phyloP scores from a whole-genome alignment of 495 filamentous ascomycete genomes.

The Penicillium coprophilum region DNA sequence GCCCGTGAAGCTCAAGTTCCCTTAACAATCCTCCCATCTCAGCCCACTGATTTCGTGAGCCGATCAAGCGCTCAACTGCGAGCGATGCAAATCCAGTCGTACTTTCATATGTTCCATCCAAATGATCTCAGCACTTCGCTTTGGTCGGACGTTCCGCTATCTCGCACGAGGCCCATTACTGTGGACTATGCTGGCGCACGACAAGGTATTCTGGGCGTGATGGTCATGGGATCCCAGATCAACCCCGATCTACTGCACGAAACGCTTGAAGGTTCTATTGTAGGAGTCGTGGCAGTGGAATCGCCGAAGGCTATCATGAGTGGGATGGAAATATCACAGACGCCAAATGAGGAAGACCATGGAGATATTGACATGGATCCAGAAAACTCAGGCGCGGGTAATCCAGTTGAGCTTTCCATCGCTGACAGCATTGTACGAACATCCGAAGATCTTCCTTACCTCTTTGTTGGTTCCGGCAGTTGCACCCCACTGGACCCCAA shows the following conservation, averaged over 20 bases:
- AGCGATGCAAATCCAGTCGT: conserved; percentile 78
- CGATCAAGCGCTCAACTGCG: conserved; percentile 68
- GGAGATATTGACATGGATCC: conserved; percentile 32
- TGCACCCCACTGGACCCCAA: conserved; percentile 43
- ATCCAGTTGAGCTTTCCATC: conserved; percentile 9
- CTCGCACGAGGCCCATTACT: conserved; percentile 49
- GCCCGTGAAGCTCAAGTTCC: conserved; percentile 34
- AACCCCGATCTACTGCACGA: conserved; percentile 47
- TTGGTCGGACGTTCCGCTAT: conserved; percentile 53
- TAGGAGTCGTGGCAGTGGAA: conserved; percentile 57
- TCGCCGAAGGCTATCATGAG: conserved; percentile 37
- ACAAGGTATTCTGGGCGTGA: conserved; percentile 52
- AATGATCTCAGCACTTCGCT: conserved; percentile 33
- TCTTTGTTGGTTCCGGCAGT: conserved; percentile 41
- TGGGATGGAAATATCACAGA: conserved; percentile 2
- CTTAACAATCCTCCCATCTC: conserved; percentile 51
- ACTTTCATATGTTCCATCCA: conserved; percentile 60
- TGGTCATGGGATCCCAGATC: conserved; percentile 52
- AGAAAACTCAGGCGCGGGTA: conserved; percentile 1
- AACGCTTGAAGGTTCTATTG: conserved; percentile 57
- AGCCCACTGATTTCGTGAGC: conserved; percentile 60
- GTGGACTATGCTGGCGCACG: conserved; percentile 54
- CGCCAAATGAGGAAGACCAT: conserved; percentile 12
- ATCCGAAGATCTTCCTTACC: conserved; percentile 41
- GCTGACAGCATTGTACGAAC: conserved; percentile 34